Percentiles rank a stretch among this genome's conserved stretches.
Evolutionary conservation across 2,329 filamentous ascomycete genomes (phyloP).

Genomic region (Trichoderma semiorbis): DNA sequence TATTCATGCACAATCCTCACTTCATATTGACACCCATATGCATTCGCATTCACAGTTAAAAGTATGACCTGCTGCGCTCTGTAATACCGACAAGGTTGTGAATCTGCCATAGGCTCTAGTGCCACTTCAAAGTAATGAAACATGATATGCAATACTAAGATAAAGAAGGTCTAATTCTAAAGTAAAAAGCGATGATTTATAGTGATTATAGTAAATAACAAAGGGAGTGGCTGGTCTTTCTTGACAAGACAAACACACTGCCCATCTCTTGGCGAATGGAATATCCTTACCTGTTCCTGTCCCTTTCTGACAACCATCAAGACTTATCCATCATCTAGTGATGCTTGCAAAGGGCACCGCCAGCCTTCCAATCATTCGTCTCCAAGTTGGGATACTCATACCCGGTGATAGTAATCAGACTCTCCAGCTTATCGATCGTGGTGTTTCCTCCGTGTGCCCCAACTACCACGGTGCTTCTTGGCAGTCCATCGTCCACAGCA

Average conservation of each 20-base stretch:
- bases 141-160: neutral
- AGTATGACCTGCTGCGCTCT: neutral
- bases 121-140: neutral
- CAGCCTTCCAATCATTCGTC: neutral
- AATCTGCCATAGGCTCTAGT: neutral
- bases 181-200: neutral
- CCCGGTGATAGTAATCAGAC: neutral
- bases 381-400: neutral
- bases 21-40: neutral
- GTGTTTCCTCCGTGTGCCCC: neutral
- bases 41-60: neutral
- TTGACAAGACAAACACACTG: neutral
- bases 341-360: neutral
- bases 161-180: neutral
- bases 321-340: neutral
- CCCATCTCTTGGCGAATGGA: neutral
- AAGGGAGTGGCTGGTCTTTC: neutral
- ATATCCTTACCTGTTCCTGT: neutral
- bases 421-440: neutral
- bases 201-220: neutral
- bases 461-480: neutral
- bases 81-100: neutral
- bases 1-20: neutral
- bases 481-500: slow-evolving; percentile 24
- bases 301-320: neutral